Evolutionary conservation across 139 green algal genomes (phyloP).

Genomic region (Penium margaritaceum): DNA sequence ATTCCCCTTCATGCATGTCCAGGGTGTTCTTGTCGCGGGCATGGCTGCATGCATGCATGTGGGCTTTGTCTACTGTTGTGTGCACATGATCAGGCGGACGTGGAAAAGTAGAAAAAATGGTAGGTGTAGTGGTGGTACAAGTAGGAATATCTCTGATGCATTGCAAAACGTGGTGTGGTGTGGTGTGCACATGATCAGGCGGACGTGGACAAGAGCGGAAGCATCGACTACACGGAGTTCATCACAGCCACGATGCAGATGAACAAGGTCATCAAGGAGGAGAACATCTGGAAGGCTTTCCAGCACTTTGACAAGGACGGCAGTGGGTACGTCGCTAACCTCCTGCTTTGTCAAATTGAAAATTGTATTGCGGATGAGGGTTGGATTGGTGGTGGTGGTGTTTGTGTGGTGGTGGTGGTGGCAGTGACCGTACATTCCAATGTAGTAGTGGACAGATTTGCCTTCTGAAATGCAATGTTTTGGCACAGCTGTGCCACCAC

Average conservation of each 20-base stretch:
- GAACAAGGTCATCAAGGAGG: conserved; percentile 44
- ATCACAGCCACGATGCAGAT: conserved; percentile 60
- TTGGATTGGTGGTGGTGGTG: no score
- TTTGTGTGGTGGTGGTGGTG: no score
- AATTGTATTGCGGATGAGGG: no score
- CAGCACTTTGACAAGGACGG: conserved; percentile 44
- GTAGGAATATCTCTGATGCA: background rate
- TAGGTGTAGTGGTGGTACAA: background rate
- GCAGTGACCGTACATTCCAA: no score
- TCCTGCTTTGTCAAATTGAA: no score
- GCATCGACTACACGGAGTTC: conserved; percentile 85
- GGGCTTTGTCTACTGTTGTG: no score
- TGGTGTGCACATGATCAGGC: conserved; percentile 4
- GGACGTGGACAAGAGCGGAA: conserved; percentile 54
- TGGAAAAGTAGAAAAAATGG: no score
- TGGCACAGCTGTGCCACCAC: no score
- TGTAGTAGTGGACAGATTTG: no score
- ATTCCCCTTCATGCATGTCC: background rate
- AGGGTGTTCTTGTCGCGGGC: background rate
- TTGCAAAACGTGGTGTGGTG: background rate
- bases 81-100: no score
- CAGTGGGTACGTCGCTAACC: conserved; percentile 45
- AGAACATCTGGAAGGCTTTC: conserved; percentile 49
- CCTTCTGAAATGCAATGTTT: no score
- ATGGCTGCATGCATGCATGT: no score